Evolutionary conservation across 768 basidiomycete genomes (phyloP).

Genomic region (Tylopilus cervinicoccineus): DNA sequence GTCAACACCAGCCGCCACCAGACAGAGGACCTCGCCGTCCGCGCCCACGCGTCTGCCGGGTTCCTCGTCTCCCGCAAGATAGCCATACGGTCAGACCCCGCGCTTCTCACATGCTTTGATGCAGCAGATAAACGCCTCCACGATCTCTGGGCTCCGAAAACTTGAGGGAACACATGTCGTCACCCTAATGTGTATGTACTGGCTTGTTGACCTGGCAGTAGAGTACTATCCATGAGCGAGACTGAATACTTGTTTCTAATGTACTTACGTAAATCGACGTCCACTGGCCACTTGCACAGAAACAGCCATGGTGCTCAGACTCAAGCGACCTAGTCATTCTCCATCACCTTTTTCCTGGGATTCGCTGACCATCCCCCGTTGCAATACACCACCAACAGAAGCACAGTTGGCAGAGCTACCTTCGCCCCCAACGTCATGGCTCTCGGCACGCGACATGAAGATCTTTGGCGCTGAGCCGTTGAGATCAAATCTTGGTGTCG

Average conservation of each 20-base stretch:
- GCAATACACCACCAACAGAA: slow-evolving; percentile 30
- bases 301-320: slow-evolving; percentile 39
- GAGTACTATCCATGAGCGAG: too few species aligned
- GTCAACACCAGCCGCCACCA: slow-evolving; percentile 20
- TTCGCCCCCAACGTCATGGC: slow-evolving; percentile 81
- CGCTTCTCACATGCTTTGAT: slow-evolving; percentile 72
- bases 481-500: slow-evolving; percentile 58
- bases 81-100: slow-evolving; percentile 58
- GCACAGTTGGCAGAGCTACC: slow-evolving; percentile 43
- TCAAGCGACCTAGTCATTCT: slow-evolving; percentile 40
- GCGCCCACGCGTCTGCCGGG: slow-evolving; percentile 15
- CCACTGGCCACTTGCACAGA: neutral
- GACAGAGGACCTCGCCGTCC: slow-evolving; percentile 17
- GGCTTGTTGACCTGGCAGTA: too few species aligned
- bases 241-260: too few species aligned
- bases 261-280: slow-evolving; percentile 19
- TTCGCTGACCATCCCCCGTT: slow-evolving; percentile 31
- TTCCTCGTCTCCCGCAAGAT: slow-evolving; percentile 35
- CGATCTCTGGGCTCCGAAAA: slow-evolving; percentile 63
- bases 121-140: slow-evolving; percentile 73
- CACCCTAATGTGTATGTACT: too few species aligned
- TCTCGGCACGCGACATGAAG: slow-evolving; percentile 84
- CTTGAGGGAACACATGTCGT: slow-evolving; percentile 6
- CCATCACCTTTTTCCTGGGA: slow-evolving; percentile 67
- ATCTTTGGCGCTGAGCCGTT: slow-evolving; percentile 79